Conservation (phyloP, 768 basidiomycete genomes). For the Psilocybe cubensis region DNA sequence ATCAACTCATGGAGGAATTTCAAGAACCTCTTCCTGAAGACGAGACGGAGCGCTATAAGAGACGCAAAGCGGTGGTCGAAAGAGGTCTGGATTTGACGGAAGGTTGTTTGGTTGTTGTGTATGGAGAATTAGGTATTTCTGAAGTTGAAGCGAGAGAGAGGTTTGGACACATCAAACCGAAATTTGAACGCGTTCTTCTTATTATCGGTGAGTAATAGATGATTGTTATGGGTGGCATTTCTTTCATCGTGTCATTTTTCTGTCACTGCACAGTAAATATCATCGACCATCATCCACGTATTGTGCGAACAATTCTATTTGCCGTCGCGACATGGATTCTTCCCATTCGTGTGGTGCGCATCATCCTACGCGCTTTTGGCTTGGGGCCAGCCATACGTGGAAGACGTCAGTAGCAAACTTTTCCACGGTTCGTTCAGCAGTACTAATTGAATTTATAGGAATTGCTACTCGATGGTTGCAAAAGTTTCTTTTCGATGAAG, state of each 20-base stretch:
- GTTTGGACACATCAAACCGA: constrained; percentile 26
- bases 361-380: not conserved
- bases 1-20: constrained; percentile 31
- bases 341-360: not conserved
- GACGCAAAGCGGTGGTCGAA: constrained; percentile 23
- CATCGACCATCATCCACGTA: not conserved
- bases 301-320: not conserved
- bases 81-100: constrained; percentile 28
- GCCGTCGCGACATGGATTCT: not conserved
- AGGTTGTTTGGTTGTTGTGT: constrained; percentile 25
- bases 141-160: constrained; percentile 24
- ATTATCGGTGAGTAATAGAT: constrained; percentile 25
- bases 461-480: too few species aligned
- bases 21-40: constrained; percentile 29
- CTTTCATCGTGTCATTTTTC: not conserved
- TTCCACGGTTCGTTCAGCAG: too few species aligned
- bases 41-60: constrained; percentile 30
- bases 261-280: too few species aligned
- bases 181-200: constrained; percentile 25
- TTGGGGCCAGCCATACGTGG: not conserved
- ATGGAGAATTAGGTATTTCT: constrained; percentile 21
- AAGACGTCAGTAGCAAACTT: too few species aligned
- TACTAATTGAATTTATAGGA: too few species aligned
- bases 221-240: too few species aligned
- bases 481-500: too few species aligned